Evolutionary conservation across 2,329 filamentous ascomycete genomes (phyloP).

Genomic region (Calonectria pauciramosa): DNA sequence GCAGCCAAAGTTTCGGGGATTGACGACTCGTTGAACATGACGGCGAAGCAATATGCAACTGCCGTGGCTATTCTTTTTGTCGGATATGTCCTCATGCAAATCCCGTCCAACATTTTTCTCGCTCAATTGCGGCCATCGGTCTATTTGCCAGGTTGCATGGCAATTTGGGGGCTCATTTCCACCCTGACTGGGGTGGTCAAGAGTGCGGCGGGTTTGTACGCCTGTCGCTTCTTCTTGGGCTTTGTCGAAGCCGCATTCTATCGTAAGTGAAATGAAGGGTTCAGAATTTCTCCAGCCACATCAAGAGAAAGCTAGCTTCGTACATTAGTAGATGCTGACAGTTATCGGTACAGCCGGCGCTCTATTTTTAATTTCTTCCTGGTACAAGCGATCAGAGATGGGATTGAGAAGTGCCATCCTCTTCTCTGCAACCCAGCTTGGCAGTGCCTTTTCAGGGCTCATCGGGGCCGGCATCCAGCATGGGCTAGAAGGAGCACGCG

Average conservation of each 20-base stretch:
- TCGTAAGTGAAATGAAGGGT: not conserved
- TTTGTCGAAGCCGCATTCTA: not conserved
- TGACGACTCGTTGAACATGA: conserved; percentile 10
- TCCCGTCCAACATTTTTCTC: not conserved
- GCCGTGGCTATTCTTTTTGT: not conserved
- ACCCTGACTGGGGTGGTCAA: not conserved
- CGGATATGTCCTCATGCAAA: not conserved
- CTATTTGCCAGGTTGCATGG: not conserved
- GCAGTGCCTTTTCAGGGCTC: conserved; percentile 25
- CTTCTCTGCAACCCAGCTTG: conserved; percentile 28
- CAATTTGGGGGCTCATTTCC: not conserved
- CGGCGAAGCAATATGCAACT: conserved; percentile 19
- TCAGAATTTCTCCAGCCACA: not conserved
- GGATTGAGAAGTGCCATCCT: conserved; percentile 25
- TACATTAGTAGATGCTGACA: not conserved
- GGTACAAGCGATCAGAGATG: conserved; percentile 30
- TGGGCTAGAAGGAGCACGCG: conserved; percentile 24
- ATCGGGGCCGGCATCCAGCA: conserved; percentile 24
- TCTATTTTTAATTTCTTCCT: conserved; percentile 29
- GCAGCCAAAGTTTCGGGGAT: conserved; percentile 26
- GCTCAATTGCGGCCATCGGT: not conserved
- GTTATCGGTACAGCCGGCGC: conserved; percentile 13
- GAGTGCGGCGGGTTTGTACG: not conserved
- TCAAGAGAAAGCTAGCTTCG: no score
- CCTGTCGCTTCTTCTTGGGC: not conserved